Conservation (phyloP, 768 basidiomycete species). For the Polyporus arcularius region DNA sequence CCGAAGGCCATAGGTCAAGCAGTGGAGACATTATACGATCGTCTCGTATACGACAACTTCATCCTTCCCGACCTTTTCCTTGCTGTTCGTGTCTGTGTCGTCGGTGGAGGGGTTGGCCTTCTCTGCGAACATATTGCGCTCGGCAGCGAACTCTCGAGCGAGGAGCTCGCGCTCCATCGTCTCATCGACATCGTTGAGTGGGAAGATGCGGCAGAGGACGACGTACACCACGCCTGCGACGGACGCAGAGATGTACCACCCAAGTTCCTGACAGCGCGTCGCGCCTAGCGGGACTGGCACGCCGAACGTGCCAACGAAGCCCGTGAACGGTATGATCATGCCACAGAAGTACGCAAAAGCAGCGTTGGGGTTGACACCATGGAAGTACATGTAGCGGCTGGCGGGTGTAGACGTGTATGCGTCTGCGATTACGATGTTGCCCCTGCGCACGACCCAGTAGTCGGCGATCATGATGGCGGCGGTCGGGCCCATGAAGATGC, state of each 20-base stretch:
- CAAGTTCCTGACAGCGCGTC: slow-evolving; percentile 14
- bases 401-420: slow-evolving; percentile 15
- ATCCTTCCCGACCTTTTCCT: no score
- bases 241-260: slow-evolving; percentile 20
- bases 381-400: slow-evolving; percentile 21
- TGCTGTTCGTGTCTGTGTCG: neutral
- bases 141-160: slow-evolving; percentile 7
- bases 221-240: slow-evolving; percentile 18
- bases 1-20: no score
- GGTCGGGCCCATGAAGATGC: slow-evolving; percentile 24
- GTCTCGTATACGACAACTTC: no score
- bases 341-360: slow-evolving; percentile 19
- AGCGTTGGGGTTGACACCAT: slow-evolving; percentile 21
- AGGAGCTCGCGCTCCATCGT: slow-evolving; percentile 14
- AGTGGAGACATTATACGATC: no score
- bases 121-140: neutral
- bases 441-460: slow-evolving; percentile 23
- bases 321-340: slow-evolving; percentile 20
- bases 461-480: slow-evolving; percentile 23
- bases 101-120: neutral
- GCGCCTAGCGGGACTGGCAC: slow-evolving; percentile 14
- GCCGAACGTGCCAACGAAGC: slow-evolving; percentile 23
- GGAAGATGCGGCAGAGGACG: slow-evolving; percentile 10
- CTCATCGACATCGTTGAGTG: slow-evolving; percentile 12
- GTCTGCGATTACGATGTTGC: slow-evolving; percentile 17